A percentile compares a stretch with the other conserved stretches of the same genome.
phyloP scores from a whole-genome alignment of 2,329 filamentous ascomycete species.

The Nemania sp. region DNA sequence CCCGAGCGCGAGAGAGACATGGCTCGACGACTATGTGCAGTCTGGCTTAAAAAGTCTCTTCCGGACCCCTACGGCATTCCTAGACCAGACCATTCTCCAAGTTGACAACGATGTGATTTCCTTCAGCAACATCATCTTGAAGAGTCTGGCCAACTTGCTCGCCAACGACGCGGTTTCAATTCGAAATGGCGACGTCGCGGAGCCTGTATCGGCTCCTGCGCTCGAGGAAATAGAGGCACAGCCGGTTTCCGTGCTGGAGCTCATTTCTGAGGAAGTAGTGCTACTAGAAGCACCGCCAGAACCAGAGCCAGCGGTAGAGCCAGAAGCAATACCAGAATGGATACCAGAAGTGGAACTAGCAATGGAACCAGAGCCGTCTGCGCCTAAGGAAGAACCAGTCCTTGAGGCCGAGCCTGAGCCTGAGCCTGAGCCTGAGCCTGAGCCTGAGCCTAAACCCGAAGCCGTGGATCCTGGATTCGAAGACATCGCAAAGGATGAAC shows the following conservation, averaged over 20 bases:
- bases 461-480: not conserved
- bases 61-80: conserved; percentile 30
- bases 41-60: conserved; percentile 28
- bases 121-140: conserved; percentile 37
- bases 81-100: conserved; percentile 26
- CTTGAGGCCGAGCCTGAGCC: not conserved
- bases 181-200: not conserved
- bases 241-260: conserved; percentile 4
- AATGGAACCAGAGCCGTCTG: too few relatives aligned
- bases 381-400: not conserved
- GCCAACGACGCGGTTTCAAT: conserved; percentile 11
- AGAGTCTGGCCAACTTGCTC: conserved; percentile 32
- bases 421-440: not conserved
- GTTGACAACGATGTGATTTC: conserved; percentile 30
- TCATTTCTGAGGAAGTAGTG: not conserved
- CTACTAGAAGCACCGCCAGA: not conserved
- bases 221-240: conserved; percentile 15
- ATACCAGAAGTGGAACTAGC: too few relatives aligned
- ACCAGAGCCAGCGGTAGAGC: not conserved
- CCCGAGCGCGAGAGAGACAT: conserved; percentile 26
- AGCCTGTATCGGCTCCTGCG: conserved; percentile 6
- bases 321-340: not conserved
- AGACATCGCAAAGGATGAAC: not conserved
- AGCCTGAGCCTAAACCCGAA: not conserved
- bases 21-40: conserved; percentile 36